Evolutionary conservation across 129 eudicot species (phyloP).

Genomic region (Oenanthe sinensis): DNA sequence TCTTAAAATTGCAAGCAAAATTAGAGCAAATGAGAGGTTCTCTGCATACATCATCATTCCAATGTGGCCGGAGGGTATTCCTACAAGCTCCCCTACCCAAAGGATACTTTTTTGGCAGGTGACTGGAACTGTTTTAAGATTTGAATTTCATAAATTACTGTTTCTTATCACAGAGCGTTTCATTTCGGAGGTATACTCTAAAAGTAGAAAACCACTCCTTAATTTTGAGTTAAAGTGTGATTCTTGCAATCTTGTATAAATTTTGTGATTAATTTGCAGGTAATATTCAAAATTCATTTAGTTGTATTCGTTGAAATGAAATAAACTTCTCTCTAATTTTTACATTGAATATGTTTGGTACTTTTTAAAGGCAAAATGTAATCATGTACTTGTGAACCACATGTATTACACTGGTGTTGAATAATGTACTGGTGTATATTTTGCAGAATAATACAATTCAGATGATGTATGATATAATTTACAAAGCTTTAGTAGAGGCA

Average conservation of each 20-base stretch:
- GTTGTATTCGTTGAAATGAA: background rate
- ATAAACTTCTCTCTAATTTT: background rate
- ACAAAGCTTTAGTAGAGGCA: constrained; percentile 71
- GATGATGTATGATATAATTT: constrained; percentile 84
- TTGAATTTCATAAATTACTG: background rate
- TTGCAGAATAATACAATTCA: constrained; percentile 88
- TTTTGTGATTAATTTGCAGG: background rate
- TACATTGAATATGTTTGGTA: background rate
- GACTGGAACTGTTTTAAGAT: background rate
- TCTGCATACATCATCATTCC: constrained; percentile 79
- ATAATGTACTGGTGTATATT: background rate
- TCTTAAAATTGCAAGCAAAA: constrained; percentile 73
- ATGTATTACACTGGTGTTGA: background rate
- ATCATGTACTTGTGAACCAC: background rate
- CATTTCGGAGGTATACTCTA: background rate
- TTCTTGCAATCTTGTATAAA: background rate
- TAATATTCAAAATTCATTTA: background rate
- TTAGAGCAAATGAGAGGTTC: constrained; percentile 87
- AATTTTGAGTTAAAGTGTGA: background rate
- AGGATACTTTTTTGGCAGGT: constrained; percentile 99
- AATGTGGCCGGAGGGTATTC: constrained; percentile 99
- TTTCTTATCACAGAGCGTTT: background rate
- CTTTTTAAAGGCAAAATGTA: background rate
- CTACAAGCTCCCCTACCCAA: constrained; percentile 60
- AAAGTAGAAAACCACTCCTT: background rate